phyloP scores from a whole-genome alignment of 306 rosid genomes.

The Prunus fruticosa region DNA sequence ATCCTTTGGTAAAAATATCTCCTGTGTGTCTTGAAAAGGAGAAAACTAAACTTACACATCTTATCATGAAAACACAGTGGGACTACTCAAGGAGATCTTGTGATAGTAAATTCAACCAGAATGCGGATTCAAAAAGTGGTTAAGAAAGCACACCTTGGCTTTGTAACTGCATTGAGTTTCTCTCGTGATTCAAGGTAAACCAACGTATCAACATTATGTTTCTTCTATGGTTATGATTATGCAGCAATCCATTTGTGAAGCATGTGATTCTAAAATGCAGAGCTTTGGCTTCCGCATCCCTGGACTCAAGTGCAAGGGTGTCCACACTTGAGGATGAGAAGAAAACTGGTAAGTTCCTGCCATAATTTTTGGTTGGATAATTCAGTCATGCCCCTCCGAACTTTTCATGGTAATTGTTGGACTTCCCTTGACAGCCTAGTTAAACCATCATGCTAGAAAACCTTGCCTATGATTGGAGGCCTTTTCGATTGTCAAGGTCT shows the following conservation, averaged over 20 bases:
- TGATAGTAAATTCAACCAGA: conserved; percentile 60
- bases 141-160: conserved; percentile 79
- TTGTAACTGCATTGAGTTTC: conserved; percentile 82
- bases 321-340: conserved; percentile 54
- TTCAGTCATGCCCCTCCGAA: neutral
- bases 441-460: neutral
- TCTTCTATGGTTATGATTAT: conserved; percentile 7
- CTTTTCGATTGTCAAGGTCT: neutral
- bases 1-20: neutral
- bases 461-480: neutral
- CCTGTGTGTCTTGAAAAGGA: neutral
- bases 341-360: conserved; percentile 51
- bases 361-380: conserved; percentile 16
- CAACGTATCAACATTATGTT: neutral
- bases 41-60: neutral
- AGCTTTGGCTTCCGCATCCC: conserved; percentile 79
- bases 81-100: conserved; percentile 72
- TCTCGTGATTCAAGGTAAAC: conserved; percentile 82
- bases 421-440: neutral
- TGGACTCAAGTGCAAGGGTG: conserved; percentile 86
- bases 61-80: conserved; percentile 67
- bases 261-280: conserved; percentile 38
- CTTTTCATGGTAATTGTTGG: conserved; percentile 21
- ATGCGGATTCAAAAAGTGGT: conserved; percentile 54
- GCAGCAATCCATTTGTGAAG: conserved; percentile 16